phyloP scores from a whole-genome alignment of 306 rosid genomes.

The Cicer arietinum region DNA sequence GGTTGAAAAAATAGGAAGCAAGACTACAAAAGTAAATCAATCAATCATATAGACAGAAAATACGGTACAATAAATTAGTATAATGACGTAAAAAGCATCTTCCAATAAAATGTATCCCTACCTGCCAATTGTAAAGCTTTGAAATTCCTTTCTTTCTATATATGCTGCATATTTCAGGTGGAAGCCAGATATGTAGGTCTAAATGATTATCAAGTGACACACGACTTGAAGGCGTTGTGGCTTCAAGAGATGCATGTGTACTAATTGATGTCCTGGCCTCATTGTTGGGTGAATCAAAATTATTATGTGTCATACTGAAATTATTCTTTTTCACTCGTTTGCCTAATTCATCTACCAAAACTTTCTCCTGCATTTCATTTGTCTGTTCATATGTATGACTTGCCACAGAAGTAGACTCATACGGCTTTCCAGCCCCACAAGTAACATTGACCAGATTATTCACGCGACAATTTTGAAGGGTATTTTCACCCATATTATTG shows the following conservation, averaged over 20 bases:
- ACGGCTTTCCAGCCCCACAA: conserved; percentile 46
- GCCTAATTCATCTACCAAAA: conserved; percentile 43
- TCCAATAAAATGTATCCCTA: conserved; percentile 43
- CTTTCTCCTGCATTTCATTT: conserved; percentile 46
- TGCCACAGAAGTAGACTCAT: conserved; percentile 49
- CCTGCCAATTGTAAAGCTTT: conserved; percentile 94
- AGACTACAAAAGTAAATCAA: conserved; percentile 18
- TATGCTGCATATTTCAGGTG: conserved; percentile 80
- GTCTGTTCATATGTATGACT: conserved; percentile 50
- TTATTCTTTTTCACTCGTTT: conserved; percentile 47
- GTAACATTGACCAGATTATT: conserved; percentile 44
- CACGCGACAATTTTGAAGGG: conserved; percentile 40
- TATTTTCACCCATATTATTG: conserved; percentile 59
- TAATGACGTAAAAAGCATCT: conserved; percentile 18
- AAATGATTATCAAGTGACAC: conserved; percentile 56
- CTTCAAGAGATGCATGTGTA: conserved; percentile 56
- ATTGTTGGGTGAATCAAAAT: conserved; percentile 48
- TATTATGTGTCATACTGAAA: conserved; percentile 46
- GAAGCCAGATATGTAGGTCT: conserved; percentile 79
- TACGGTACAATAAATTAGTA: conserved; percentile 18
- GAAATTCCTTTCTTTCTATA: conserved; percentile 84
- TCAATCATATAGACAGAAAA: conserved; percentile 26
- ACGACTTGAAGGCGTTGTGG: conserved; percentile 73
- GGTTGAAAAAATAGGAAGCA: neutral
- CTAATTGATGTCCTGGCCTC: conserved; percentile 45